Evolutionary conservation across 345 rosid genomes (phyloP).

Genomic region (Ailanthus altissimus): DNA sequence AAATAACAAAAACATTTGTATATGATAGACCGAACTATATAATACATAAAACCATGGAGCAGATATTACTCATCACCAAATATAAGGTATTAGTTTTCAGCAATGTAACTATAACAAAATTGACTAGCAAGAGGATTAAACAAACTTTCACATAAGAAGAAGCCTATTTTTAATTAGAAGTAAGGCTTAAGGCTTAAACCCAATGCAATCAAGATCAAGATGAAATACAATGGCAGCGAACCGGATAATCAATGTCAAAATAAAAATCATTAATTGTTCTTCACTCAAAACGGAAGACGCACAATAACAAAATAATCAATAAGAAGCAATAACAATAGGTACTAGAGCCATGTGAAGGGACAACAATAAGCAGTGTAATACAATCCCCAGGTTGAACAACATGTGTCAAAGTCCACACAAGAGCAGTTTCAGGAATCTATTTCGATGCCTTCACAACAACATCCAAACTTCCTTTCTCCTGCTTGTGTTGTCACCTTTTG

Average conservation of each 20-base stretch:
- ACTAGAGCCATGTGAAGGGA: constrained; percentile 76
- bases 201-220: neutral
- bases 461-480: constrained; percentile 49
- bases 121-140: neutral
- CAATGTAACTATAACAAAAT: constrained; percentile 2
- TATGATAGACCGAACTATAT: neutral
- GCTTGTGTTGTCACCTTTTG: constrained; percentile 55
- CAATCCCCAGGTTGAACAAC: constrained; percentile 95
- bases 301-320: constrained; percentile 1
- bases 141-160: neutral
- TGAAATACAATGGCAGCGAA: neutral
- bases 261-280: neutral
- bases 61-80: neutral
- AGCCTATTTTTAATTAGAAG: neutral
- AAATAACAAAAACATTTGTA: no score
- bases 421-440: constrained; percentile 87
- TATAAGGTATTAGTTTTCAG: neutral
- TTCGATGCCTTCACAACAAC: constrained; percentile 91
- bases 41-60: neutral
- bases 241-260: neutral
- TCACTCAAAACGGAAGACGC: neutral
- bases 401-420: constrained; percentile 98
- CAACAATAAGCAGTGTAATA: constrained; percentile 87
- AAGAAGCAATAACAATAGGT: constrained; percentile 19
- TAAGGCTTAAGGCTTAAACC: neutral